Evolutionary conservation across 768 basidiomycete genomes (phyloP).

Genomic region (Rhizopogon sp.): DNA sequence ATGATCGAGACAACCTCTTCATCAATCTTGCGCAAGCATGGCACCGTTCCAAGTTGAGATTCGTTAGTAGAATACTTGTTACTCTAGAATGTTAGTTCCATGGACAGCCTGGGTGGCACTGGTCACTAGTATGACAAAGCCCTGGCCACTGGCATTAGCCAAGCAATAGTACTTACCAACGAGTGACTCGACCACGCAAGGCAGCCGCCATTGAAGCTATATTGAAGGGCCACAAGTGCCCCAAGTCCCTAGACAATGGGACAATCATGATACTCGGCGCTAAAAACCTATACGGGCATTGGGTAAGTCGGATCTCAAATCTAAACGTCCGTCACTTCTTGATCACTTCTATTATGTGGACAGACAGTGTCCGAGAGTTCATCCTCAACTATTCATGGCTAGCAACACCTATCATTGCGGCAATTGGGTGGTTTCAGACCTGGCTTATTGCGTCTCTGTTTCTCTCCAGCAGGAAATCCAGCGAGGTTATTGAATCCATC

Average conservation of each 20-base stretch:
- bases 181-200: no score
- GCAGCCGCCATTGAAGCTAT: no score
- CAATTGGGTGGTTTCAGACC: background rate
- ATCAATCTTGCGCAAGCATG: background rate
- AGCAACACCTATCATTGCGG: background rate
- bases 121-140: no score
- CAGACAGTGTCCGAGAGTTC: background rate
- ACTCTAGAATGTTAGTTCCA: no score
- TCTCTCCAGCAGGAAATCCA: background rate
- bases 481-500: background rate
- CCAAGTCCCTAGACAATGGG: no score
- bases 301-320: background rate
- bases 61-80: background rate
- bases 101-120: no score
- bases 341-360: background rate
- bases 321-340: background rate
- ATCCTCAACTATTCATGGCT: slow-evolving; percentile 1
- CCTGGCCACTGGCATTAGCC: no score
- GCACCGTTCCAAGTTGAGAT: background rate
- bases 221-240: no score
- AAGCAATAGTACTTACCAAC: no score
- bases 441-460: background rate
- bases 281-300: background rate
- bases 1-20: background rate
- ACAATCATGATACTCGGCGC: background rate